phyloP scores from a whole-genome alignment of 1,284 basidiomycete genomes.

The Stygiomarasmius scandens region DNA sequence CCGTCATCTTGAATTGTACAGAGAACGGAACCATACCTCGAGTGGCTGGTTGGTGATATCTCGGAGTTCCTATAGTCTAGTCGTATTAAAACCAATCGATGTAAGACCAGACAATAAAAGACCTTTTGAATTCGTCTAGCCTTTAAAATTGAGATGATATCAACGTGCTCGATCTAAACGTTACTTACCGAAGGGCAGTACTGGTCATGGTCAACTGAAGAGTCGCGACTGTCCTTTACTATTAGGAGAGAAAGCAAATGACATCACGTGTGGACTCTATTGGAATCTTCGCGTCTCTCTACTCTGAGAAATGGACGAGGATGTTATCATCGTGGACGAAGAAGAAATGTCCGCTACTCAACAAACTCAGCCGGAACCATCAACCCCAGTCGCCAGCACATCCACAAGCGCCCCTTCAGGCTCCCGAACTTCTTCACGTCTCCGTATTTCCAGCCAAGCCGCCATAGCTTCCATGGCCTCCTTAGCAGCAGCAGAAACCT shows the following conservation, averaged over 20 bases:
- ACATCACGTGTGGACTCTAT: background rate
- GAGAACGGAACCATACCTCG: slow-evolving; percentile 43
- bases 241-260: background rate
- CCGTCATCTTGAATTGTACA: slow-evolving; percentile 9
- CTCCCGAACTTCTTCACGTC: slow-evolving; percentile 35
- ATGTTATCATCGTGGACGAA: slow-evolving; percentile 14
- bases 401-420: slow-evolving; percentile 3
- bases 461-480: slow-evolving; percentile 19
- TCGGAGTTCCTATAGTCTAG: slow-evolving; percentile 55
- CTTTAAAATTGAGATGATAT: slow-evolving; percentile 26
- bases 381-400: background rate
- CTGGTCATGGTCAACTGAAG: slow-evolving; percentile 32
- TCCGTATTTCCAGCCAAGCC: slow-evolving; percentile 35
- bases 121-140: slow-evolving; percentile 70
- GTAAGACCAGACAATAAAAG: slow-evolving; percentile 11
- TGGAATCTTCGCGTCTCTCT: no score
- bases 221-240: no score
- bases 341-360: slow-evolving; percentile 6
- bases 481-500: slow-evolving; percentile 29
- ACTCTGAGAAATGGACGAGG: slow-evolving; percentile 12
- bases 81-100: slow-evolving; percentile 12
- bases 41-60: slow-evolving; percentile 64
- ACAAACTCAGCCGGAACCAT: background rate
- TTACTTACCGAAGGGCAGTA: slow-evolving; percentile 60
- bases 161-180: background rate